Evolutionary conservation across 2,329 filamentous ascomycete species (phyloP).

Genomic region (Alternaria sp.): DNA sequence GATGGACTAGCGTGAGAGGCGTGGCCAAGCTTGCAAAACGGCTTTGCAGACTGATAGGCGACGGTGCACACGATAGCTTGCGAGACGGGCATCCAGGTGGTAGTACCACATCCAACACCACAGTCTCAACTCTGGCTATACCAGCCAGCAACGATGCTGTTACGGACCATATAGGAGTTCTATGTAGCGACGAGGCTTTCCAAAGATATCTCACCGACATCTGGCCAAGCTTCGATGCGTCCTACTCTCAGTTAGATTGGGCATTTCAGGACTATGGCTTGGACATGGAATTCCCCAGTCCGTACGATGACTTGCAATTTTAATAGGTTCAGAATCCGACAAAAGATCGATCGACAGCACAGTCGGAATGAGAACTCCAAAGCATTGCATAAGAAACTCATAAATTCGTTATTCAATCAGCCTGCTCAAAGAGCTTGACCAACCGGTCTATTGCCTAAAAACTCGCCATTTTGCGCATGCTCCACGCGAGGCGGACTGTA

Average conservation of each 20-base stretch:
- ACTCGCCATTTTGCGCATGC: conserved; percentile 1
- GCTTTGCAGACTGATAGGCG: not conserved
- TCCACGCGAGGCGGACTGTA: not conserved
- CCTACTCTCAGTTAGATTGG: conserved; percentile 5
- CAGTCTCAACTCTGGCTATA: not conserved
- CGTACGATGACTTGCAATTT: not conserved
- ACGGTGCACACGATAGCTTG: not conserved
- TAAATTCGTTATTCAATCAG: not conserved
- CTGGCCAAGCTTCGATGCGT: conserved; percentile 5
- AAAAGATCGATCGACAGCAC: not conserved
- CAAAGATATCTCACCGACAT: conserved; percentile 4
- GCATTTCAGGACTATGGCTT: conserved; percentile 4
- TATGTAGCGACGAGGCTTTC: not conserved
- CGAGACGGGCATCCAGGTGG: not conserved
- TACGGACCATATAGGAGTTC: not conserved
- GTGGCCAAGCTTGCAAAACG: not conserved
- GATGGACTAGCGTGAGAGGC: conserved; percentile 4
- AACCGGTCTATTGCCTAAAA: not conserved
- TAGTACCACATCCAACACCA: not conserved
- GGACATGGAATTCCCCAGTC: not conserved
- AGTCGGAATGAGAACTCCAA: not conserved
- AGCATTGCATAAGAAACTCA: not conserved
- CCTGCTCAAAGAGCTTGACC: not conserved
- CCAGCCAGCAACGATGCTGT: not conserved
- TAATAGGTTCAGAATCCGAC: not conserved